Base-by-base conservation (phyloP, 1,284 basidiomycete genomes). In the Anthracocystis setariae region DNA sequence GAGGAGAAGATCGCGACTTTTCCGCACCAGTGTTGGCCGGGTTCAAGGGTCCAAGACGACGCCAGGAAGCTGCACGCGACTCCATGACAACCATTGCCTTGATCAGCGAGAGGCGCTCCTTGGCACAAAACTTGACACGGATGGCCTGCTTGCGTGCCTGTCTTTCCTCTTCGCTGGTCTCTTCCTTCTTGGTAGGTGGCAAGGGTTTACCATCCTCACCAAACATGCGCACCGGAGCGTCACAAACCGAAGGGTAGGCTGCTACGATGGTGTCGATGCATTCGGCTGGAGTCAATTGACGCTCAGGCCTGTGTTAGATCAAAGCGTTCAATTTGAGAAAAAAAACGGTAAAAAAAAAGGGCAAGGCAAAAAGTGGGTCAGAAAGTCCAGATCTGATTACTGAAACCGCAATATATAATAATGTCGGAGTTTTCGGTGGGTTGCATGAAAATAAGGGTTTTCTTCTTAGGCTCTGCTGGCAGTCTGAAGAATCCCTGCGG, bases 51-150 rank as follows among this genome's bases (percentile, higher is more conserved):
- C 73, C 69, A 20, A 75, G 38, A 27, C 64, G 69, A 53, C 52
- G 69, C 72, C 68, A 74, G 3, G 46, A 46, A 13, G 63, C 63
- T 3, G 46, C 51, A 17, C 76, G 58, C 8, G 57, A 72, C 55
- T 78, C 76, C 59, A 78, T 56, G n/a, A 78, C 58, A 15, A 78
- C 62, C 54, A 72, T 73, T 5, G 76, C 74, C 56, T 78, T 78
- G 71, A 78, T 68, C 25, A 78, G 52, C 38, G 74, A 74, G 29
- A 72, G 61, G 15, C 46, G 62, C 40, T 73, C 56, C 52, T 72
- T 71, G 42, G 61, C 67, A 45, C 62, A 55, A 10, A 71, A 58
- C 46, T 59, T 56, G 32, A 73, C 54, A 3, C 37, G 25, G 12
- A 78, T 57, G 4, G 73, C 67, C 15, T 62, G 39, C 29, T 61